Evolutionary conservation across 2,329 filamentous ascomycete genomes (phyloP), one percentile per base, ranked within the genome.

Genomic region (Fusarium multiceps): DNA sequence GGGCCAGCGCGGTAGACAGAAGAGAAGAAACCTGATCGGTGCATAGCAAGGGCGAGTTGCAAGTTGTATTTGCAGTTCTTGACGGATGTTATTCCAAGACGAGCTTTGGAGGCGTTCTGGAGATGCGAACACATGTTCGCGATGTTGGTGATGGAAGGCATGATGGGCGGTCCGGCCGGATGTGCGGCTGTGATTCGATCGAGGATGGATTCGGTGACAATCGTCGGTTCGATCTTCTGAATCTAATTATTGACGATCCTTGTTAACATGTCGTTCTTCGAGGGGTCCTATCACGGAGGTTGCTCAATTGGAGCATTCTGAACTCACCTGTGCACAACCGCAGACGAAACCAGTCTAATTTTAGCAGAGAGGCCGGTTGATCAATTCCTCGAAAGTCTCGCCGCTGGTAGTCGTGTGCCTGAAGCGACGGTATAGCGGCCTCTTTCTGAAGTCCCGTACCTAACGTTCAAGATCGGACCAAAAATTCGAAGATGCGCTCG

Each of bases 71-170:
- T 94, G 51, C 89, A 90, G 82, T 91, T 90, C 47, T 91, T 89
- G 68, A 97, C 87, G 10, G 93, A 97, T 32, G 94, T 97, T 53
- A 97, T 85, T 72, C 91, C 92, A 1, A 98, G 89, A 2, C 91
- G 90, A n/a, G 92, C 93, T 76, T 90, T 90, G 59, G 92, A 92
- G 72, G 92, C 93, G 84, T 98, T 98, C 80, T 96, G 93, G 60
- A 98, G 86, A 83, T 97, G 94, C 72, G 93, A 94, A 86, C 93
- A 97, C 82, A 94, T 89, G 84, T 95, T 85, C 75, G 89, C 87
- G 70, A 97, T 87, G 81, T 91, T 89, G 78, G 88, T 84, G 81
- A 97, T 87, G 75, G 80, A 82, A 7, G 80, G 79, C 80, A 82
- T 81, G 69, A 48, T 74, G 72, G 61, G 55, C 49, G 42, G 28